A percentile compares a stretch with the other conserved stretches of the same genome.
These are phyloP conservation scores for Clonostachys byssicola DNA, from an alignment of 2,329 filamentous ascomycete genomes.

Conservation along the genomic window DNA sequence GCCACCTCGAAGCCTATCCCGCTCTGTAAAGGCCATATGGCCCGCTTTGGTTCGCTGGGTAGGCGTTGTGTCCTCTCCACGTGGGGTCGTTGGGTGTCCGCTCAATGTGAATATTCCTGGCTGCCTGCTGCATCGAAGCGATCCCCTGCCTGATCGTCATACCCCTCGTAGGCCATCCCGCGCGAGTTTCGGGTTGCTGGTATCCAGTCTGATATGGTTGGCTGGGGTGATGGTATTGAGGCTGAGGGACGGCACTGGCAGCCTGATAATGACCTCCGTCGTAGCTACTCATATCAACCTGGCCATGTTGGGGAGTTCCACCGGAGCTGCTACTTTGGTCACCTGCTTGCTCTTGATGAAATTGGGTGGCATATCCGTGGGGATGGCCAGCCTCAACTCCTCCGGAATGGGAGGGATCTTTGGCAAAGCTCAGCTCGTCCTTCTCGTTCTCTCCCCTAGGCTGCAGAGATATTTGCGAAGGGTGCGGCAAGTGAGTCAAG, in stretches of 20 bases:
- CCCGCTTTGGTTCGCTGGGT: too few relatives aligned
- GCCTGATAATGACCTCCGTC: neutral
- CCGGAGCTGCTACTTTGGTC: neutral
- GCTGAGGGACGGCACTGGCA: too few relatives aligned
- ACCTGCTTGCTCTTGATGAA: neutral
- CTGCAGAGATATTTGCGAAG: neutral
- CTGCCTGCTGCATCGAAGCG: neutral
- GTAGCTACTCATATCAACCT: neutral
- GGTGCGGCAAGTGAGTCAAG: slow-evolving; percentile 16
- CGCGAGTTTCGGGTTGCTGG: neutral
- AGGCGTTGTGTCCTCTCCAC: too few relatives aligned
- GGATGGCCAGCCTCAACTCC: neutral
- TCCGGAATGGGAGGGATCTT: neutral
- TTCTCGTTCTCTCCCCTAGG: neutral
- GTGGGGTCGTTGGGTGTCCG: neutral
- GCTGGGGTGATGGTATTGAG: too few relatives aligned
- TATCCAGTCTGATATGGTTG: too few relatives aligned
- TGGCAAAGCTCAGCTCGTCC: neutral
- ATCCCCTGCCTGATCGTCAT: neutral
- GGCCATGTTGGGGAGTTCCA: neutral
- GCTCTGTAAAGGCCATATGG: too few relatives aligned
- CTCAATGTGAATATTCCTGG: neutral
- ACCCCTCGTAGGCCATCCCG: neutral
- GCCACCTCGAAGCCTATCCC: too few relatives aligned
- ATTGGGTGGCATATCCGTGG: too few relatives aligned